Evolutionary conservation across 495 filamentous ascomycete species (phyloP), one percentile per base, ranked within the genome.

Genomic region (Penicillium canescens): DNA sequence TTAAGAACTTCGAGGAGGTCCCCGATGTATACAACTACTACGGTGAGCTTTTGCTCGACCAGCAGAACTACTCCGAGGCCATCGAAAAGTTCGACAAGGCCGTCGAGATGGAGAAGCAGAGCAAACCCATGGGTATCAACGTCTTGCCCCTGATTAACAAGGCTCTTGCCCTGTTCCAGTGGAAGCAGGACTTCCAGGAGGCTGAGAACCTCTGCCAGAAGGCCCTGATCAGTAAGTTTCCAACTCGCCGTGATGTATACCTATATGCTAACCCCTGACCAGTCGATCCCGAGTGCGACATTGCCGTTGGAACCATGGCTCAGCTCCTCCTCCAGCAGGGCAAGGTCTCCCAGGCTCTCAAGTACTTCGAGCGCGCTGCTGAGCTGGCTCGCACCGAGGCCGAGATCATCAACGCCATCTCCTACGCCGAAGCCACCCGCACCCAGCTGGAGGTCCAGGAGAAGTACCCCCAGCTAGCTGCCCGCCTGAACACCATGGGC

Each of bases 21-120:
- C 92, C 94, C 5, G 94, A 99, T 67, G 94, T 99, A 3, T 99
- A 98, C 78, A 99, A 99, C 78, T 99, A 98, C 82, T 98, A 95
- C 59, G 94, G 94, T 65, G 94, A 99, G 74, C 82, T 99, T n/a
- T 79, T 99, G 20, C 84, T 99, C 18, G 94, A 99, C 76, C 94
- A 99, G 78, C 84, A 89, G 70, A 96, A 96, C 74, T 97, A 84
- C 70, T 78, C 89, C 44, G 94, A 98, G 67, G 94, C 94, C 11
- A 95, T 99, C 57, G 88, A 96, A 75, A 96, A 97, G 77, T 99
- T 99, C 63, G 94, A 99, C 67, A 94, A 84, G 42, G 94, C 95
- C 1, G 90, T 98, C 42, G 92, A 97, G 68, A 95, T 98, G 87
- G 94, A 99, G 79, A 92, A 92, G 80, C 83, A 89, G 72, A 85